phyloP scores from a whole-genome alignment of 805 yeast species.

The Candida sakaeoensis region DNA sequence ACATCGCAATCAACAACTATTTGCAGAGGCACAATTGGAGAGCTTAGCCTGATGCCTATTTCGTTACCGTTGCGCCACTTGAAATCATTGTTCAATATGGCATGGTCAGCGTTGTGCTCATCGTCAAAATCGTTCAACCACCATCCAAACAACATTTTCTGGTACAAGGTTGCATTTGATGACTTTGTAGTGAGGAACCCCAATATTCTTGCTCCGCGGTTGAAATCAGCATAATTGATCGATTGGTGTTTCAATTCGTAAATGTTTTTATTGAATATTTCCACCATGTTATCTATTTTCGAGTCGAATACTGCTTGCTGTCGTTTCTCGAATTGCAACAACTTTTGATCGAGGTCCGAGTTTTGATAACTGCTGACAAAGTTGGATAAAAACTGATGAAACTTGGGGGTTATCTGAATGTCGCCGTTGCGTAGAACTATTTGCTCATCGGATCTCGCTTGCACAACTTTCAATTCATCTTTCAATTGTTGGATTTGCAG shows the following conservation, averaged over 20 bases:
- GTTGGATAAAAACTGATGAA: conserved; percentile 18
- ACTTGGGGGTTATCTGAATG: conserved; percentile 38
- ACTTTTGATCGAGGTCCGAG: conserved; percentile 6
- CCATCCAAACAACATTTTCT: conserved; percentile 33
- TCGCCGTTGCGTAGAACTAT: conserved; percentile 22
- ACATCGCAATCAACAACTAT: conserved; percentile 17
- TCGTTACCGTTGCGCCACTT: conserved; percentile 28
- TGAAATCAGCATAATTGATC: conserved; percentile 38
- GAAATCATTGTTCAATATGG: conserved; percentile 28
- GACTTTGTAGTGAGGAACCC: conserved; percentile 33
- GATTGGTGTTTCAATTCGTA: not conserved
- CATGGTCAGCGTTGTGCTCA: conserved; percentile 35
- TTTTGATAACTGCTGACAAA: conserved; percentile 8
- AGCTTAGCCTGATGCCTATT: conserved; percentile 32
- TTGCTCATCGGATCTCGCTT: conserved; percentile 10
- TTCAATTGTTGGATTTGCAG: not conserved
- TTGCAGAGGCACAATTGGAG: conserved; percentile 33
- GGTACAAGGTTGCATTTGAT: conserved; percentile 13
- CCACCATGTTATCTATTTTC: not conserved
- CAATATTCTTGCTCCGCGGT: conserved; percentile 34
- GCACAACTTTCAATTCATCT: conserved; percentile 2
- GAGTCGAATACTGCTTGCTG: not conserved
- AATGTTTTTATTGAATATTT: not conserved
- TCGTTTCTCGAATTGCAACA: not conserved
- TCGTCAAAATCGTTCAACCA: conserved; percentile 30